Evolutionary conservation across 169 alveolate genomes (phyloP).

Genomic region (Babesia divergens): DNA sequence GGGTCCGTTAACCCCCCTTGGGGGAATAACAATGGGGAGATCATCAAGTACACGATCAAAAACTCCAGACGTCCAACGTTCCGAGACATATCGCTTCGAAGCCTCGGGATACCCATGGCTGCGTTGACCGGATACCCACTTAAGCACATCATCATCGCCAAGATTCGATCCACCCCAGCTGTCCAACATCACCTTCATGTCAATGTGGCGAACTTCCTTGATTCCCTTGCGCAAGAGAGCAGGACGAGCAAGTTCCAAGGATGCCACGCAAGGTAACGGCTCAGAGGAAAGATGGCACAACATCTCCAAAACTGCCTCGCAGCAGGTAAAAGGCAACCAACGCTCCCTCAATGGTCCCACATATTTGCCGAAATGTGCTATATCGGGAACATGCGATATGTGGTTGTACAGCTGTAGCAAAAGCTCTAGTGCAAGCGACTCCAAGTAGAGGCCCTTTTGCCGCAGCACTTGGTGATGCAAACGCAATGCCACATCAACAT

Average conservation of each 20-base stretch:
- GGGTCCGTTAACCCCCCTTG: neutral
- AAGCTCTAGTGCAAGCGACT: neutral
- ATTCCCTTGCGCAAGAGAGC: constrained; percentile 7
- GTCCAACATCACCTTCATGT: constrained; percentile 2
- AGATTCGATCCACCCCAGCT: neutral
- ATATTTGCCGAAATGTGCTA: neutral
- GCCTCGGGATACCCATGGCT: neutral
- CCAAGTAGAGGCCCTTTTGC: constrained; percentile 22
- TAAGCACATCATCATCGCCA: neutral
- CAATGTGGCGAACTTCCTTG: neutral
- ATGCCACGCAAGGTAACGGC: constrained; percentile 18
- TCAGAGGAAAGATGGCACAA: constrained; percentile 24
- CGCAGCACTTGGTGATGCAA: constrained; percentile 14
- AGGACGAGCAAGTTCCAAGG: constrained; percentile 7
- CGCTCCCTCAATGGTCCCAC: neutral
- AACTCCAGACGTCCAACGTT: constrained; percentile 14
- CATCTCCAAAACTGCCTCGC: constrained; percentile 18
- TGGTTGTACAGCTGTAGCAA: constrained; percentile 2
- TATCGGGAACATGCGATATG: constrained; percentile 8
- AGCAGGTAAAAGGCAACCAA: constrained; percentile 3
- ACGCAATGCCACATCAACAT: constrained; percentile 8
- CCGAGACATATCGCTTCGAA: neutral
- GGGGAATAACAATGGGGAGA: neutral
- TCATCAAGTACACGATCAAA: neutral
- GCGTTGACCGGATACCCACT: neutral